A percentile compares a stretch with the other conserved stretches of the same genome.
Conservation (phyloP, 1,284 basidiomycete species). For the Phellopilus nigrolimitatus region DNA sequence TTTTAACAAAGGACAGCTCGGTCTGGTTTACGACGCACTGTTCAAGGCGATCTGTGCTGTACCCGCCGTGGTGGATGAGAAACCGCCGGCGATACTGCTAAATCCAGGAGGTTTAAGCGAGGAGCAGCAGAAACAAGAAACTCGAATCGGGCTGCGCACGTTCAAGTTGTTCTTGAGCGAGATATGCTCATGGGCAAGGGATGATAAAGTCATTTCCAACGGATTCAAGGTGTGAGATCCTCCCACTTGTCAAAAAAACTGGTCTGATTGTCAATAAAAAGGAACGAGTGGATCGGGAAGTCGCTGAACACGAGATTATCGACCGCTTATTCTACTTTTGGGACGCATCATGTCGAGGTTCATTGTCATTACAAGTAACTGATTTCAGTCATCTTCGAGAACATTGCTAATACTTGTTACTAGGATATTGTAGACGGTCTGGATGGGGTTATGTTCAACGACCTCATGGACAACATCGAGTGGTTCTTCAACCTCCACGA, state of each 20-base stretch:
- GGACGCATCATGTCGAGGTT: constrained; percentile 78
- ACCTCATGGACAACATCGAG: constrained; percentile 96
- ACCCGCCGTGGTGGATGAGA: constrained; percentile 52
- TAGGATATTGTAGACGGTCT: constrained; percentile 90
- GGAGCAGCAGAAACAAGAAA: constrained; percentile 79
- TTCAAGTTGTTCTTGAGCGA: constrained; percentile 92
- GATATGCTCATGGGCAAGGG: constrained; percentile 92
- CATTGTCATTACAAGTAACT: constrained; percentile 76
- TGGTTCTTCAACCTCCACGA: constrained; percentile 98
- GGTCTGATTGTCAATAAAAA: constrained; percentile 31
- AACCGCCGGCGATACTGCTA: constrained; percentile 46
- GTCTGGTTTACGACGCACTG: constrained; percentile 85
- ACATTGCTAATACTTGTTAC: background rate
- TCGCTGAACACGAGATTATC: constrained; percentile 81
- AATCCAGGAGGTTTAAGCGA: constrained; percentile 46
- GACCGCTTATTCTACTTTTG: constrained; percentile 86
- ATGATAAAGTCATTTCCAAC: constrained; percentile 91
- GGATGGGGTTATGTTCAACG: constrained; percentile 91
- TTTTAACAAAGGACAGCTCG: constrained; percentile 88
- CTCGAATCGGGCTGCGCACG: constrained; percentile 81
- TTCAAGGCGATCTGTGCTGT: constrained; percentile 84
- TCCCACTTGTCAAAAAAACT: constrained; percentile 15
- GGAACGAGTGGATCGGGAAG: constrained; percentile 75
- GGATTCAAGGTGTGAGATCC: constrained; percentile 70
- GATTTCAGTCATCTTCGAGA: constrained; percentile 13